phyloP scores from a whole-genome alignment of 192 early-diverging fungal species.

The Gaertneriomyces semiglobifer region DNA sequence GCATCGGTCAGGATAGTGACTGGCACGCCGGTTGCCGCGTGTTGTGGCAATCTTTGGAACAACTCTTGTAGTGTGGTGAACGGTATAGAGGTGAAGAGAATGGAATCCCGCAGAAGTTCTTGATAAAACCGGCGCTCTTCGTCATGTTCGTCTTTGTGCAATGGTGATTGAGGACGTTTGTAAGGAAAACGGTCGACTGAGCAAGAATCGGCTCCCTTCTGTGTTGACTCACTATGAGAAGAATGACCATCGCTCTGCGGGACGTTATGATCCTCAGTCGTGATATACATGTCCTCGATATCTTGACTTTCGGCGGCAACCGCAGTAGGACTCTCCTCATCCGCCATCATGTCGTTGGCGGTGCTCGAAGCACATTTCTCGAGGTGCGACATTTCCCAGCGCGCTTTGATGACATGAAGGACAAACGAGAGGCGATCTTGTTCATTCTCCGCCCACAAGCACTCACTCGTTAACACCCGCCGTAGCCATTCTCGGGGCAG shows the following conservation, averaged over 20 bases:
- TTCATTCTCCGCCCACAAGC: conserved; percentile 38
- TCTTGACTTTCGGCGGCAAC: neutral
- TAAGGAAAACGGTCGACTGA: neutral
- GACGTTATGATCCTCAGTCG: neutral
- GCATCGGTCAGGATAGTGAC: conserved; percentile 2
- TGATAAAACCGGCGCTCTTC: neutral
- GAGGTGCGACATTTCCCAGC: neutral
- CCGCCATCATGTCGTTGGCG: neutral
- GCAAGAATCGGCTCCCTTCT: too few relatives aligned
- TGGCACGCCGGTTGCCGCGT: neutral
- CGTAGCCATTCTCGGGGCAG: conserved; percentile 36
- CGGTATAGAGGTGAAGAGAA: conserved; percentile 15
- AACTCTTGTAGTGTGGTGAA: conserved; percentile 8
- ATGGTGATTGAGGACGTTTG: neutral
- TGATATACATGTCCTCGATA: neutral
- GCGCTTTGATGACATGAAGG: conserved; percentile 17
- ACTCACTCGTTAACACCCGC: conserved; percentile 38
- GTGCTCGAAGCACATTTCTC: neutral
- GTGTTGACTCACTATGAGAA: too few relatives aligned
- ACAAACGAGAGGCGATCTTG: conserved; percentile 35
- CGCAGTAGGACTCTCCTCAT: neutral
- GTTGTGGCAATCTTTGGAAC: neutral
- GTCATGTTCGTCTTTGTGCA: neutral
- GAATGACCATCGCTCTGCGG: neutral
- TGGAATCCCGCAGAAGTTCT: neutral